A percentile compares a stretch with the other conserved stretches of the same genome.
Evolutionary conservation across 345 rosid species (phyloP).

Genomic region (Clausena lansium): DNA sequence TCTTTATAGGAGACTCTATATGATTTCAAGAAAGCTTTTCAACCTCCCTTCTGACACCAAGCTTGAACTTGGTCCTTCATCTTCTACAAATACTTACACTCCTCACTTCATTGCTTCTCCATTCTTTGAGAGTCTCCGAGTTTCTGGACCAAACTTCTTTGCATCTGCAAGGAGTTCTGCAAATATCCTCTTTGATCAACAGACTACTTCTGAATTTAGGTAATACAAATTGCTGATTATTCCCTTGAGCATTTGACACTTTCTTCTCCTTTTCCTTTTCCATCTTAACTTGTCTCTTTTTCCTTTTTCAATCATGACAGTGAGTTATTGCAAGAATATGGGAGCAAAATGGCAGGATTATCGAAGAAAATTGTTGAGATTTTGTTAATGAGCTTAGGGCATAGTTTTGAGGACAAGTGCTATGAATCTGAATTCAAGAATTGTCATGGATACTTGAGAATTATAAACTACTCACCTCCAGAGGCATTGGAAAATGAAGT

Average conservation of each 20-base stretch:
- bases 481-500: conserved; percentile 16
- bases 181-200: conserved; percentile 10
- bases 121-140: conserved; percentile 39
- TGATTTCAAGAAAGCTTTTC: conserved; percentile 25
- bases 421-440: conserved; percentile 30
- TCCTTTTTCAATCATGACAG: neutral
- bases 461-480: conserved; percentile 37
- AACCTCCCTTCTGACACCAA: conserved; percentile 31
- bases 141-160: conserved; percentile 35
- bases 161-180: conserved; percentile 37
- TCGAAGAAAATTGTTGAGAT: conserved; percentile 27
- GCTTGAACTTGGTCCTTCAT: conserved; percentile 34
- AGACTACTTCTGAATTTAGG: conserved; percentile 31
- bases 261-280: neutral
- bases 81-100: conserved; percentile 30
- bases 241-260: neutral
- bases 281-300: neutral
- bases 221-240: conserved; percentile 1
- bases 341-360: conserved; percentile 32
- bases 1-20: conserved; percentile 24
- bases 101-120: conserved; percentile 47
- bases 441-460: conserved; percentile 42
- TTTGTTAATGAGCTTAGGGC: conserved; percentile 27
- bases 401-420: conserved; percentile 22
- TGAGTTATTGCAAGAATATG: conserved; percentile 32